These are phyloP conservation scores for Solanum hybrid DNA, from an alignment of 305 asterid species.

Conservation along the genomic window DNA sequence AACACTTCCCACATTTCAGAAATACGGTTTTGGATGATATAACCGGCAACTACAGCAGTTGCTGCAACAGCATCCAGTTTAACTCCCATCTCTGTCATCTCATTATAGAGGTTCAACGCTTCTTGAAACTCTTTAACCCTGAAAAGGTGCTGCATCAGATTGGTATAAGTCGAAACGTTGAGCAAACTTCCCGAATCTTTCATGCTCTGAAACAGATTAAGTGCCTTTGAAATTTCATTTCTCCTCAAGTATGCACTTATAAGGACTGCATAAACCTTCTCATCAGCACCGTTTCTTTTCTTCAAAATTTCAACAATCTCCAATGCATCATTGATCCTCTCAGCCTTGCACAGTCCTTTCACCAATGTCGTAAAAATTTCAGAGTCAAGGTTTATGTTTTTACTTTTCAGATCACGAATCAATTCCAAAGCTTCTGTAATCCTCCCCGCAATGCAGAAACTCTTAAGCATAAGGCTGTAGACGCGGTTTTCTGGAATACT, in stretches of 20 bases:
- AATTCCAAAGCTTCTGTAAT: constrained; percentile 69
- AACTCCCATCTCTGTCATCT: constrained; percentile 52
- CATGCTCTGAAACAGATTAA: constrained; percentile 40
- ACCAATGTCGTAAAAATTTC: constrained; percentile 46
- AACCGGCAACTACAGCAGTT: constrained; percentile 57
- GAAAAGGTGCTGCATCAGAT: constrained; percentile 59
- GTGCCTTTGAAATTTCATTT: constrained; percentile 45
- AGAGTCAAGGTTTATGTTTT: constrained; percentile 33
- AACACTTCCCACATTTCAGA: constrained; percentile 56
- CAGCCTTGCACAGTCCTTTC: constrained; percentile 67
- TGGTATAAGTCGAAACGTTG: constrained; percentile 47
- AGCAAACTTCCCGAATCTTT: constrained; percentile 38
- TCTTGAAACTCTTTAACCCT: constrained; percentile 44
- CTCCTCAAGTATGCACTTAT: constrained; percentile 47
- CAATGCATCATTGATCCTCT: constrained; percentile 57
- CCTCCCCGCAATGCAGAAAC: constrained; percentile 63
- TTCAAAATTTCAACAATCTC: constrained; percentile 79
- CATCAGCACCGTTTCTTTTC: constrained; percentile 34
- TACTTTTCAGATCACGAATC: constrained; percentile 53
- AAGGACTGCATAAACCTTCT: constrained; percentile 37
- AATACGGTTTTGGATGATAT: constrained; percentile 41
- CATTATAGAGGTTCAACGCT: constrained; percentile 51
- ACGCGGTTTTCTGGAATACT: constrained; percentile 36
- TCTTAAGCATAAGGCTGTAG: constrained; percentile 46
- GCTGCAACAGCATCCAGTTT: constrained; percentile 50